Conservation (phyloP, 2,329 filamentous ascomycete genomes). For the Trichoderma cornu-damae region DNA sequence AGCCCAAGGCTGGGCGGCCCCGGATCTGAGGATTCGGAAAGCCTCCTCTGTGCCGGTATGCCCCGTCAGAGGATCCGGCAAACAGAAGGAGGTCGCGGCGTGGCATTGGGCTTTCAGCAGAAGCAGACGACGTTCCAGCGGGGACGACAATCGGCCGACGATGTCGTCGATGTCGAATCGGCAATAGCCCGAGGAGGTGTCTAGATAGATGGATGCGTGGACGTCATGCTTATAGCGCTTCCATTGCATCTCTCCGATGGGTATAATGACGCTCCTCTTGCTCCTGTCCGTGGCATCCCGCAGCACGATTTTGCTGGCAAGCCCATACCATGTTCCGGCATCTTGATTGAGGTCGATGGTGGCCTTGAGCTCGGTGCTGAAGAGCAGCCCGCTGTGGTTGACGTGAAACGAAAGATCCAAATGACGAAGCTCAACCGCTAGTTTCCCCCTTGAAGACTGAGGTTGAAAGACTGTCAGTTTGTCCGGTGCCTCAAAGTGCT, state of each 20-base stretch:
- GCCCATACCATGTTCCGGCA: conserved; percentile 54
- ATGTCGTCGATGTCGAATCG: conserved; percentile 48
- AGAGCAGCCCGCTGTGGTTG: conserved; percentile 38
- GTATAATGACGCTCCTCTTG: conserved; percentile 49
- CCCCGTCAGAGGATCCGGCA: conserved; percentile 54
- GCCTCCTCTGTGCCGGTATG: conserved; percentile 59
- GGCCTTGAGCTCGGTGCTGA: conserved; percentile 44
- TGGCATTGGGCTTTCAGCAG: conserved; percentile 56
- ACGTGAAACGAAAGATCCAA: conserved; percentile 14
- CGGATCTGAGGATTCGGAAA: conserved; percentile 44
- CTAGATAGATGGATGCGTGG: conserved; percentile 37
- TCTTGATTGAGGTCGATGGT: conserved; percentile 55
- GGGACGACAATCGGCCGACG: conserved; percentile 43
- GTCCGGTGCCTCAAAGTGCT: not conserved
- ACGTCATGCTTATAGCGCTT: conserved; percentile 26
- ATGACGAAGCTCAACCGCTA: conserved; percentile 16
- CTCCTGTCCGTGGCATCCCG: conserved; percentile 37
- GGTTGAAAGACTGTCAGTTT: conserved; percentile 17
- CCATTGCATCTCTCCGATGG: conserved; percentile 38
- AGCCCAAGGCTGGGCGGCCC: conserved; percentile 46
- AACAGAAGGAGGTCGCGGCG: conserved; percentile 52
- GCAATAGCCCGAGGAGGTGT: not conserved
- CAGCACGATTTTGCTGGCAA: conserved; percentile 54
- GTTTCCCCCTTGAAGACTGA: not conserved
- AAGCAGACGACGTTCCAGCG: conserved; percentile 49